Base-by-base conservation (phyloP, 352 stramenopile species). In the Phytophthora europaea region DNA sequence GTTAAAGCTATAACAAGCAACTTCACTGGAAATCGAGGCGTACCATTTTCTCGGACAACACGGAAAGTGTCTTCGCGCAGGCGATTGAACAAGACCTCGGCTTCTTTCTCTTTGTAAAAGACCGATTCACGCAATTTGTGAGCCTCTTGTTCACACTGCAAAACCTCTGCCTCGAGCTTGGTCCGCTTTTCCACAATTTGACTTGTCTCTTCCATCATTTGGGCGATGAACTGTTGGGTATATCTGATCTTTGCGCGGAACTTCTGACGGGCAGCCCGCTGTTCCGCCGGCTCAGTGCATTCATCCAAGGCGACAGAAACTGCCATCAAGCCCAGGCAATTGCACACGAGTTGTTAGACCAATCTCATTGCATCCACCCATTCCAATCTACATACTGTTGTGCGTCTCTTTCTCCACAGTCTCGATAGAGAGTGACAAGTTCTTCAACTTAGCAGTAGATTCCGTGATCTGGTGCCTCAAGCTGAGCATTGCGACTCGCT, bases 241-340 rank as follows among this genome's bases (percentile, higher is more conserved):
- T 83, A 78, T 65, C 64, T 65, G 59, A 78, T 76, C 57, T 91
- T 90, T 12, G 70, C 75, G 61, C 70, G 69, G 18, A 90, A 61
- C 48, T 89, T 87, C 36, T 85, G 76, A 16, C 81, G 66, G 33
- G 79, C 69, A 18, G 70, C 26, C n/a, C 62, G 61, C 26, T 75
- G 64, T 33, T 65, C 47, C 33, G 76, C 75, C 12, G 78, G 55
- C 7, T 75, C 51, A 40, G 51, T 48, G 6, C 73, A 66, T 45
- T 79, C 62, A 23, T 67, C 26, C 6, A 85, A 61, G 13, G 75
- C 20, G 1, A 28, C 22, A 43, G 57, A 43, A 36, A 76, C 68
- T 87, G 33, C 54, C 45, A 56, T 20, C 23, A 22, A 26, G 23
- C 18, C n/a, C 47, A 20, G 70, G 48, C 28, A 54, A 50, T 18